These are phyloP conservation scores for Elongisporangium undulatum DNA, from an alignment of 352 stramenopile species.

Conservation along the genomic window DNA sequence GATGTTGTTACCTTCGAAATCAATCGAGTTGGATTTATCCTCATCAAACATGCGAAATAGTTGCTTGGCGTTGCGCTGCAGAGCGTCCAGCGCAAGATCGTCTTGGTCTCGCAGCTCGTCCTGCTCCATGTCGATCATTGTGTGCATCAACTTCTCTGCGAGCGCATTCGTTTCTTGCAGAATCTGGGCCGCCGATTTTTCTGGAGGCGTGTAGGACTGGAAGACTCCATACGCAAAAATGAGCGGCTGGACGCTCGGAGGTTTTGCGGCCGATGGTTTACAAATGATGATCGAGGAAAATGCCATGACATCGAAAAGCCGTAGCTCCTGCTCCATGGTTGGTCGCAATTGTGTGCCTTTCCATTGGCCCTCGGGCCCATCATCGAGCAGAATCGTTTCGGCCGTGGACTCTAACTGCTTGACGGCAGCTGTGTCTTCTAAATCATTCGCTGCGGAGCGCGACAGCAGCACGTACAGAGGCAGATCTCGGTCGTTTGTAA, in stretches of 20 bases:
- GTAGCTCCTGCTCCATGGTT: constrained; percentile 53
- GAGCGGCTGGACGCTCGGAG: constrained; percentile 36
- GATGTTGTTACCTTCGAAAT: constrained; percentile 66
- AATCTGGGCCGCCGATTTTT: constrained; percentile 40
- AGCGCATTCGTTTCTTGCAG: constrained; percentile 44
- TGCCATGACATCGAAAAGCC: constrained; percentile 46
- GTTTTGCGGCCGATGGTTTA: constrained; percentile 55
- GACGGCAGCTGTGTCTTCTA: constrained; percentile 23
- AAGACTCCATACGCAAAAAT: constrained; percentile 58
- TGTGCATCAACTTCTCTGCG: constrained; percentile 32
- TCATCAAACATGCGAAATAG: constrained; percentile 72
- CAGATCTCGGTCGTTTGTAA: constrained; percentile 56
- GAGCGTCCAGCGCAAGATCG: constrained; percentile 30
- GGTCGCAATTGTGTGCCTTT: constrained; percentile 36
- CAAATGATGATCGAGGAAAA: constrained; percentile 50
- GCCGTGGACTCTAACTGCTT: constrained; percentile 31
- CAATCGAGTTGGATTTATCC: constrained; percentile 71
- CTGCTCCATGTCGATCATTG: constrained; percentile 48
- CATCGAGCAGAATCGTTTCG: constrained; percentile 49
- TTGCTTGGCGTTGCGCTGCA: constrained; percentile 50
- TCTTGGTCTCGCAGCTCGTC: constrained; percentile 23
- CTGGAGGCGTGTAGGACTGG: constrained; percentile 43
- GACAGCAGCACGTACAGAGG: constrained; percentile 61
- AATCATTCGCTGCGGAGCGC: constrained; percentile 8
- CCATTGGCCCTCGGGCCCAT: constrained; percentile 59